These are phyloP conservation scores for Tylopilus sp. DNA, from an alignment of 768 basidiomycete species.

Conservation along the genomic window DNA sequence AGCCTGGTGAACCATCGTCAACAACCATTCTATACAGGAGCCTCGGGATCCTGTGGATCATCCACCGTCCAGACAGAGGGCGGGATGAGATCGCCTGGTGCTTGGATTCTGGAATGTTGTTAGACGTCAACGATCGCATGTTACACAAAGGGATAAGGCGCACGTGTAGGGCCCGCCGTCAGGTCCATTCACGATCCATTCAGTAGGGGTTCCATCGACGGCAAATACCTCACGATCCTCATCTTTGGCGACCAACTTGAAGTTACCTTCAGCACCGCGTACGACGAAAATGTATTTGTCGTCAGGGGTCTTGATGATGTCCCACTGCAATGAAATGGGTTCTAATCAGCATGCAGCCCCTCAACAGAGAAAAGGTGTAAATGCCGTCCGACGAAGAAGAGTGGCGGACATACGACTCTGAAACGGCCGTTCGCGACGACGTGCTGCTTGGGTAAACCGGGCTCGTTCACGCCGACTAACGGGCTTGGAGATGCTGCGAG, in stretches of 20 bases:
- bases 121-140: neutral
- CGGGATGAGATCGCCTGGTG: too few species aligned
- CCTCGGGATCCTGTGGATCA: neutral
- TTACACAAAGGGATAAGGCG: neutral
- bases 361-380: neutral
- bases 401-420: neutral
- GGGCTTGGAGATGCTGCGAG: neutral
- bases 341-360: neutral
- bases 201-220: neutral
- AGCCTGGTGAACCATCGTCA: neutral
- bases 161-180: neutral
- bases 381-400: neutral
- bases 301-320: neutral
- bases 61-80: neutral
- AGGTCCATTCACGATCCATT: neutral
- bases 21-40: neutral
- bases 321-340: neutral
- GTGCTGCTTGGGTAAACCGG: neutral
- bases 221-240: neutral
- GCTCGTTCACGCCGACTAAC: neutral
- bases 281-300: neutral
- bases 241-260: neutral
- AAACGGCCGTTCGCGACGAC: neutral
- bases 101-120: neutral
- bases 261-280: neutral